A percentile compares a stretch with the other conserved stretches of the same genome.
phyloP scores from a whole-genome alignment of 192 early-diverging fungal species.

The Backusella circina region DNA sequence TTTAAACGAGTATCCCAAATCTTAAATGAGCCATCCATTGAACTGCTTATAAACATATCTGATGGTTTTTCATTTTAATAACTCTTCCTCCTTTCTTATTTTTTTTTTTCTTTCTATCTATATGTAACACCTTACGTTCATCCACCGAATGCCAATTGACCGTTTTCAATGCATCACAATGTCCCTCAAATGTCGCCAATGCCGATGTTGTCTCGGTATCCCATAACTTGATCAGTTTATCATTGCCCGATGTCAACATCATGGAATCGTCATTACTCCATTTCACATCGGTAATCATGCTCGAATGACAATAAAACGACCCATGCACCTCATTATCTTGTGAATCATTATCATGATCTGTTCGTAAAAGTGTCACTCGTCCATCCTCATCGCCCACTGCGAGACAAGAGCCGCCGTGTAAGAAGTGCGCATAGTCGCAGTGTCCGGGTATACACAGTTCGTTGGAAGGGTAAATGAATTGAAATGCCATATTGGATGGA shows the following conservation, averaged over 20 bases:
- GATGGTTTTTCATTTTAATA: neutral
- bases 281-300: slow-evolving; percentile 78
- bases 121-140: slow-evolving; percentile 46
- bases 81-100: neutral
- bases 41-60: slow-evolving; percentile 26
- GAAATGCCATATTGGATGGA: neutral
- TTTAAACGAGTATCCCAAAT: slow-evolving; percentile 32
- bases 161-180: slow-evolving; percentile 67
- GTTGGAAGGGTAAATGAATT: slow-evolving; percentile 1
- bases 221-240: slow-evolving; percentile 69
- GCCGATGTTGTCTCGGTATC: slow-evolving; percentile 63
- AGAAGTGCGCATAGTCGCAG: slow-evolving; percentile 22
- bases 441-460: slow-evolving; percentile 1
- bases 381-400: slow-evolving; percentile 72
- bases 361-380: slow-evolving; percentile 55
- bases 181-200: slow-evolving; percentile 58
- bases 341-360: slow-evolving; percentile 37
- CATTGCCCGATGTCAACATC: slow-evolving; percentile 73
- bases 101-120: neutral
- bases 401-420: slow-evolving; percentile 51
- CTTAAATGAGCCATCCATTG: slow-evolving; percentile 17
- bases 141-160: slow-evolving; percentile 57
- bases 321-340: slow-evolving; percentile 16
- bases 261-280: slow-evolving; percentile 72
- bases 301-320: slow-evolving; percentile 63